phyloP scores from a whole-genome alignment of 768 basidiomycete genomes.

The Strobilomyces confusus region DNA sequence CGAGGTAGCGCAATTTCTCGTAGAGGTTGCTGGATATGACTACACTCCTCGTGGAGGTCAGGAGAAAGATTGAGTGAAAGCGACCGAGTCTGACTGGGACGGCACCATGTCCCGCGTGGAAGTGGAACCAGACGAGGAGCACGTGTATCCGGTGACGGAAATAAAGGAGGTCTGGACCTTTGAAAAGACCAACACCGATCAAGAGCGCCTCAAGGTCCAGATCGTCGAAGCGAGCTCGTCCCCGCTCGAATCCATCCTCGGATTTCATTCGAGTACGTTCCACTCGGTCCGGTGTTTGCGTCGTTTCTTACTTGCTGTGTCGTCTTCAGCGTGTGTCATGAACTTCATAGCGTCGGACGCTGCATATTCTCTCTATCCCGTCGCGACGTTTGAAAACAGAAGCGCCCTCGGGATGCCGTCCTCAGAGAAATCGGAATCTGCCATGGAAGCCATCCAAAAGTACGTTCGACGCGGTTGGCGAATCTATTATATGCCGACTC shows the following conservation, averaged over 20 bases:
- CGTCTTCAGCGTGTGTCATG: conserved; percentile 11
- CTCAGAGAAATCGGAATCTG: conserved; percentile 2
- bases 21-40: conserved; percentile 26
- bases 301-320: background rate
- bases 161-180: conserved; percentile 31
- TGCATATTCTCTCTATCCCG: conserved; percentile 41
- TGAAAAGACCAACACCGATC: conserved; percentile 7
- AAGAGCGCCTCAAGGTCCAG: conserved; percentile 33
- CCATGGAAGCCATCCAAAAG: conserved; percentile 24
- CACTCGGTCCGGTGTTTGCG: too few species aligned
- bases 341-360: conserved; percentile 40
- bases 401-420: conserved; percentile 20
- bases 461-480: conserved; percentile 36
- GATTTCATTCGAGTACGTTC: conserved; percentile 51
- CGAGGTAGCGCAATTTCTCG: conserved; percentile 36
- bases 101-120: too few species aligned
- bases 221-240: conserved; percentile 31
- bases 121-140: too few species aligned
- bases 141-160: too few species aligned
- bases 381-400: conserved; percentile 36
- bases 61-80: conserved; percentile 10
- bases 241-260: conserved; percentile 33
- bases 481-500: conserved; percentile 2
- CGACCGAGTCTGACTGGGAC: conserved; percentile 15
- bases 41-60: conserved; percentile 25